These are phyloP conservation scores for Psidium guajava DNA, from an alignment of 345 rosid species.

Conservation along the genomic window DNA sequence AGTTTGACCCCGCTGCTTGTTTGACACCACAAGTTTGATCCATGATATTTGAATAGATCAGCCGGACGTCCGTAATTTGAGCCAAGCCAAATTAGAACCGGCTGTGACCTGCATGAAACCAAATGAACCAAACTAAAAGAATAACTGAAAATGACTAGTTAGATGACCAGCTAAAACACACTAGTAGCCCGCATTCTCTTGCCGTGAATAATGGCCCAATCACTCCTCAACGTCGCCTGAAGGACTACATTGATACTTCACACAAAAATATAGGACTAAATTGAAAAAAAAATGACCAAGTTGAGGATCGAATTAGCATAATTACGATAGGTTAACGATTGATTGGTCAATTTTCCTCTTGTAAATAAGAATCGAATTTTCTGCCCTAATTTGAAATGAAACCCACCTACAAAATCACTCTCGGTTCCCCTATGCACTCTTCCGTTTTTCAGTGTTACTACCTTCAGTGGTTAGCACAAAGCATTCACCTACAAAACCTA, in stretches of 20 bases:
- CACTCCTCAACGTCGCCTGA: background rate
- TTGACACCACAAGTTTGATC: background rate
- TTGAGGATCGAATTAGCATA: too few relatives aligned
- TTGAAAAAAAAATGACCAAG: background rate
- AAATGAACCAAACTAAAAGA: background rate
- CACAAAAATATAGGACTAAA: fast-evolving
- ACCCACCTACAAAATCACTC: background rate
- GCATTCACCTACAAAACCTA: background rate
- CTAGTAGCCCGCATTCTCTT: background rate
- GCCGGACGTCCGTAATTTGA: background rate
- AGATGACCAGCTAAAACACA: background rate
- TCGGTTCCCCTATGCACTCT: background rate
- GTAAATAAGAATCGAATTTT: too few relatives aligned
- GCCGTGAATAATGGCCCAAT: background rate
- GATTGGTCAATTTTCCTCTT: too few relatives aligned
- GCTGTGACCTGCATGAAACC: background rate
- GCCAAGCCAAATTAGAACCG: background rate
- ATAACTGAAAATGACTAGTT: background rate
- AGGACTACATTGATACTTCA: background rate
- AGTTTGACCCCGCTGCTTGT: background rate
- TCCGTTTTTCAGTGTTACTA: background rate
- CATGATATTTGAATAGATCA: background rate
- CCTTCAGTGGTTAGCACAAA: background rate
- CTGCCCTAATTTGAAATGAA: background rate
- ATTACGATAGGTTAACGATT: too few relatives aligned